Evolutionary conservation across 345 rosid genomes (phyloP).

Genomic region (Cochlearia excelsa): DNA sequence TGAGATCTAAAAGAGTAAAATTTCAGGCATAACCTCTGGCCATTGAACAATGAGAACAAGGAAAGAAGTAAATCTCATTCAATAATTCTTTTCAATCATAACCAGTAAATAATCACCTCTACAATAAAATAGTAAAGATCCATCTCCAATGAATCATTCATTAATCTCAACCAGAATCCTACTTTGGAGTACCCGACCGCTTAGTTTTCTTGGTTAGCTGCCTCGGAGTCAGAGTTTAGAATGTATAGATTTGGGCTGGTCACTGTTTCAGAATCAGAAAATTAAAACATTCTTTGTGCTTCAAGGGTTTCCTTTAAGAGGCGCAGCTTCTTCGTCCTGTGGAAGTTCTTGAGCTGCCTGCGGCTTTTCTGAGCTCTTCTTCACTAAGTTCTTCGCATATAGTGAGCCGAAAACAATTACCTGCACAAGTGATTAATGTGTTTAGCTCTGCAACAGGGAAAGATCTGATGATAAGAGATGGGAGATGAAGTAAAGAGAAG

Average conservation of each 20-base stretch:
- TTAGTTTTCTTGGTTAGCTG: conserved; percentile 15
- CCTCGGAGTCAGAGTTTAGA: background rate
- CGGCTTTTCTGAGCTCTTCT: conserved; percentile 37
- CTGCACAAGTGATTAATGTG: conserved; percentile 33
- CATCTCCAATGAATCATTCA: background rate
- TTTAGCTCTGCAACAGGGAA: conserved; percentile 9
- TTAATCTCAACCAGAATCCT: conserved; percentile 10
- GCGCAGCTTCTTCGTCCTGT: conserved; percentile 43
- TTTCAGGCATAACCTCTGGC: no score
- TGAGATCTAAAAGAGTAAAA: no score
- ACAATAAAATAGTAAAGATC: conserved; percentile 3
- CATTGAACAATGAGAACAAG: no score
- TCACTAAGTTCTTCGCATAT: conserved; percentile 54
- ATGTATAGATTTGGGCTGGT: background rate
- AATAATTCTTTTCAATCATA: no score
- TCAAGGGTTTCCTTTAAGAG: conserved; percentile 38
- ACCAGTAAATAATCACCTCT: background rate
- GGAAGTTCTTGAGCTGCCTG: conserved; percentile 40
- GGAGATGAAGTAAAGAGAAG: background rate
- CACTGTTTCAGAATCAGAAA: conserved; percentile 7
- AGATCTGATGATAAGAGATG: background rate
- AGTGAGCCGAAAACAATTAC: conserved; percentile 74
- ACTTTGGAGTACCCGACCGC: background rate
- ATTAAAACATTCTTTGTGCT: background rate
- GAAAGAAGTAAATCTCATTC: no score